Conservation (phyloP, 75 land plant genomes). For the Azolla pinnata region DNA sequence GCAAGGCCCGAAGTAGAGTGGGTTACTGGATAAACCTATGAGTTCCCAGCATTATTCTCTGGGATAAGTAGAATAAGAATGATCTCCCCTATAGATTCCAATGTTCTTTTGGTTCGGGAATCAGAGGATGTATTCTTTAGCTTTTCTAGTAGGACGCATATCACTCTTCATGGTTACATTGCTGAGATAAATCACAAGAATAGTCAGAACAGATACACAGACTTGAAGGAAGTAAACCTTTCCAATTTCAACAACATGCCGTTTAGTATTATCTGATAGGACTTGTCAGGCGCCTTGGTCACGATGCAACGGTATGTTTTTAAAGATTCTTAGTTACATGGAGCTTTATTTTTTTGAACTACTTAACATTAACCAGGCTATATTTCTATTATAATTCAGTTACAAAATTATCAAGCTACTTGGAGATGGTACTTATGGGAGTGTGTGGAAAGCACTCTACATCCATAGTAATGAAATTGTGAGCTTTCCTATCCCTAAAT, state of each 20-base stretch:
- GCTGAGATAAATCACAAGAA: neutral
- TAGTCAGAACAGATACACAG: neutral
- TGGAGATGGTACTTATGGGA: slow-evolving; percentile 87
- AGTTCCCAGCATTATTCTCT: neutral
- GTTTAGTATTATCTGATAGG: neutral
- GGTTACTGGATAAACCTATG: neutral
- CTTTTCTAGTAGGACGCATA: neutral
- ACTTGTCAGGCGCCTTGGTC: neutral
- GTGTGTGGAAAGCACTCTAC: slow-evolving; percentile 59
- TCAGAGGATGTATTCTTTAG: neutral
- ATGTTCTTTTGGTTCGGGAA: neutral
- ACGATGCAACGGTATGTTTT: neutral
- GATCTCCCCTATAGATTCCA: neutral
- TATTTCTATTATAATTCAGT: slow-evolving; percentile 36
- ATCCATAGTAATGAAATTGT: slow-evolving; percentile 48
- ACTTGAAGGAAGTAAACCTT: neutral
- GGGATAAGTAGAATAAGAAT: slow-evolving; percentile 4
- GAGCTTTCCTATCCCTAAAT: slow-evolving; percentile 11
- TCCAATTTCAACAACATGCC: neutral
- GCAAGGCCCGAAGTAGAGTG: neutral
- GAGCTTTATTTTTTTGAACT: neutral
- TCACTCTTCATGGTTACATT: neutral
- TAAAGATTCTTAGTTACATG: neutral
- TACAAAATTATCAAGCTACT: slow-evolving; percentile 65
- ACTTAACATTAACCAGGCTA: neutral